These are phyloP conservation scores for Neonectria magnoliae DNA, from an alignment of 2,329 filamentous ascomycete species.

Conservation along the genomic window DNA sequence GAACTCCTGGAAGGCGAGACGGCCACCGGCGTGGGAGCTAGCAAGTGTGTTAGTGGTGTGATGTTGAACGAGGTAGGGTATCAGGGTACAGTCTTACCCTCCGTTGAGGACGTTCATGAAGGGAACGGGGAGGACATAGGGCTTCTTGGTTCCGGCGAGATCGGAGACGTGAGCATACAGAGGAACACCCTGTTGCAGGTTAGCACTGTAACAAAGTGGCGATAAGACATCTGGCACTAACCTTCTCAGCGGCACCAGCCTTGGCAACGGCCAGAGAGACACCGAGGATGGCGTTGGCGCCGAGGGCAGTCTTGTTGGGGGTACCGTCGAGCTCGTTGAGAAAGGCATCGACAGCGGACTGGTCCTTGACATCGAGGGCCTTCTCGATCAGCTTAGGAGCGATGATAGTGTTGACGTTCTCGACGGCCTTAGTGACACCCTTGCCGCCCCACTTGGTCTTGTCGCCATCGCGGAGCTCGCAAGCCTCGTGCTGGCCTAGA, in stretches of 20 bases:
- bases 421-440: slow-evolving; percentile 86
- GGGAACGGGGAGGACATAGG: slow-evolving; percentile 87
- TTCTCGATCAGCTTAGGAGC: slow-evolving; percentile 85
- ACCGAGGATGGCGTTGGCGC: slow-evolving; percentile 89
- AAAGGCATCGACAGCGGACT: slow-evolving; percentile 85
- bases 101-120: slow-evolving; percentile 96
- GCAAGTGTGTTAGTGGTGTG: slow-evolving; percentile 30
- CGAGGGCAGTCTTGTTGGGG: slow-evolving; percentile 86
- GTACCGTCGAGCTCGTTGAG: slow-evolving; percentile 87
- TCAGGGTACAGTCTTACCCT: slow-evolving; percentile 52
- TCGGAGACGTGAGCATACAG: slow-evolving; percentile 90
- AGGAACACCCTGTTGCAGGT: slow-evolving; percentile 69
- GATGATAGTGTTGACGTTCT: slow-evolving; percentile 86
- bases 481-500: slow-evolving; percentile 86
- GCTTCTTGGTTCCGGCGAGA: slow-evolving; percentile 89
- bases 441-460: slow-evolving; percentile 88
- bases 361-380: slow-evolving; percentile 86
- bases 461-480: slow-evolving; percentile 90
- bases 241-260: slow-evolving; percentile 89
- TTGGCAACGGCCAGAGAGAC: slow-evolving; percentile 87
- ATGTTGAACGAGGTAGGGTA: neutral
- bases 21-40: slow-evolving; percentile 95
- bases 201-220: slow-evolving; percentile 19
- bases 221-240: slow-evolving; percentile 42
- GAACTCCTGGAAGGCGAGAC: slow-evolving; percentile 95